These are phyloP conservation scores for Raphanus hybrid DNA, from an alignment of 441 rosid species.

Conservation along the genomic window DNA sequence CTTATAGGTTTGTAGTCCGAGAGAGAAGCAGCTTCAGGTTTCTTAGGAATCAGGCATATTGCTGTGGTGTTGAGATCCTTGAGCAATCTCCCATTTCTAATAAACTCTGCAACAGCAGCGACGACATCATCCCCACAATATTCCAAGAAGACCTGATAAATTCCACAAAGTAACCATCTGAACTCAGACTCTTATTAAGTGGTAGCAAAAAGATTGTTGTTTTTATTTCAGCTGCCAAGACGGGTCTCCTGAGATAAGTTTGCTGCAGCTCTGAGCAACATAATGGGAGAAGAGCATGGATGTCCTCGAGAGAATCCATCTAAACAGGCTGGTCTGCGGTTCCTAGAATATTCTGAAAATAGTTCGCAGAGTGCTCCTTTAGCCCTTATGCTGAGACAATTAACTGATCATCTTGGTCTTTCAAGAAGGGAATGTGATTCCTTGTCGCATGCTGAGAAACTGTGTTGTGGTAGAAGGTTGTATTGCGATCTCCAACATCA, in stretches of 20 bases:
- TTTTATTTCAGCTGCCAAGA: no score
- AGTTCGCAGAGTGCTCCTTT: background rate
- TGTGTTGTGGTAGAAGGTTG: no score
- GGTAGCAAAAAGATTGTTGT: no score
- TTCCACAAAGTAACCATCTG: background rate
- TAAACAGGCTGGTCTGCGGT: background rate
- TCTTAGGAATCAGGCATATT: background rate
- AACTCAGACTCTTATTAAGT: no score
- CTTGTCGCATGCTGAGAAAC: no score
- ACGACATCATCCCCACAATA: background rate
- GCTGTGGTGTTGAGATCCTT: background rate
- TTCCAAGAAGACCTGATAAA: background rate
- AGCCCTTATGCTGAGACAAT: no score
- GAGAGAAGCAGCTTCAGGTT: background rate
- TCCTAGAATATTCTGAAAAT: background rate
- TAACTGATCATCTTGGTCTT: no score
- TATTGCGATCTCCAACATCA: no score
- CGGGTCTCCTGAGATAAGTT: no score
- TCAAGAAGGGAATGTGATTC: no score
- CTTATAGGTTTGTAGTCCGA: background rate
- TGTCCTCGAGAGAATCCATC: background rate
- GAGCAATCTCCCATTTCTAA: background rate
- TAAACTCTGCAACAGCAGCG: background rate
- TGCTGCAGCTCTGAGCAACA: no score
- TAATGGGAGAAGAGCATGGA: no score